phyloP scores from a whole-genome alignment of 345 rosid species.

The Hypericum androsaemum region DNA sequence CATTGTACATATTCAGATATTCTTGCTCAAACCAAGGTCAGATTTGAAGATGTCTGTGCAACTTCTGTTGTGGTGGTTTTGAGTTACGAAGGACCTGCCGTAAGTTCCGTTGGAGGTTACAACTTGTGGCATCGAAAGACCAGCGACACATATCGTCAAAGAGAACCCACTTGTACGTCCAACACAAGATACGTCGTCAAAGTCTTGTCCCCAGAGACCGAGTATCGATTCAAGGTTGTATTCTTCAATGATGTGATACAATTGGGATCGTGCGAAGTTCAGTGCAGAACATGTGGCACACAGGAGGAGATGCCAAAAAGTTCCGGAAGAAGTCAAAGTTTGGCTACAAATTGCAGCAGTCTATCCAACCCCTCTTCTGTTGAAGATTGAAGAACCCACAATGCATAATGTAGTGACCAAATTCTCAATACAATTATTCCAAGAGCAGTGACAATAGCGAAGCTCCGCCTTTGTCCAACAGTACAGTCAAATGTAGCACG shows the following conservation, averaged over 20 bases:
- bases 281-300: conserved; percentile 24
- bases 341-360: conserved; percentile 82
- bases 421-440: conserved; percentile 32
- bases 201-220: conserved; percentile 55
- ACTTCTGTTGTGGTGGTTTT: conserved; percentile 60
- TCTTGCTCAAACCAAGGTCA: conserved; percentile 30
- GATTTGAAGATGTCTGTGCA: conserved; percentile 53
- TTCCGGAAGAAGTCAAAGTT: conserved; percentile 75
- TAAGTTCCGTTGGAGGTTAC: conserved; percentile 36
- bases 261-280: conserved; percentile 42
- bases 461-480: conserved; percentile 22
- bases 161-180: conserved; percentile 62
- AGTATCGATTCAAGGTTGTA: conserved; percentile 57
- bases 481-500: conserved; percentile 19
- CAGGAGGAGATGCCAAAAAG: conserved; percentile 38
- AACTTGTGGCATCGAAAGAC: conserved; percentile 74
- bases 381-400: conserved; percentile 71
- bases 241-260: conserved; percentile 42
- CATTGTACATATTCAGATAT: conserved; percentile 23
- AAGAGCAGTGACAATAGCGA: conserved; percentile 30
- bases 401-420: conserved; percentile 28
- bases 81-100: conserved; percentile 32
- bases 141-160: conserved; percentile 37
- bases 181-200: conserved; percentile 52
- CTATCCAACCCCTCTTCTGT: conserved; percentile 77